Conservation (phyloP, 2,329 filamentous ascomycete genomes). For the Talaromyces piceae region DNA sequence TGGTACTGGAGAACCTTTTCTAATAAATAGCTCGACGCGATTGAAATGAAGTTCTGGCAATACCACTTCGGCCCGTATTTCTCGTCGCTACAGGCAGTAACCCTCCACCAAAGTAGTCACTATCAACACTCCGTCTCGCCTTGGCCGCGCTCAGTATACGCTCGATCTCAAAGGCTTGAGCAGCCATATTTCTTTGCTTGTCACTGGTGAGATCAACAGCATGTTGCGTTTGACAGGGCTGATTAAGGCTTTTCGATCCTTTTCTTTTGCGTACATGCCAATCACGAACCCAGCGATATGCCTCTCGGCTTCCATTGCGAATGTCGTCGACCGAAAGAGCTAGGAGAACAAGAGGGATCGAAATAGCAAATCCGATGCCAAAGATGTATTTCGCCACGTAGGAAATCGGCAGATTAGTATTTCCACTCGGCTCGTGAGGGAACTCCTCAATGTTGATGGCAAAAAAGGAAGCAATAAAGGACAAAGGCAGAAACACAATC, state of each 20-base stretch:
- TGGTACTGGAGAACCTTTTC: too few species aligned
- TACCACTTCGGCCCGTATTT: neutral
- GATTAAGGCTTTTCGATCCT: neutral
- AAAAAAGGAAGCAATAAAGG: constrained; percentile 51
- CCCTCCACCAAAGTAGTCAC: constrained; percentile 7
- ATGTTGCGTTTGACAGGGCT: neutral
- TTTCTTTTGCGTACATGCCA: constrained; percentile 13
- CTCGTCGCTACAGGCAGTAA: constrained; percentile 7
- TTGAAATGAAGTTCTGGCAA: constrained; percentile 4
- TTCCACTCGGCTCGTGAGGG: constrained; percentile 24
- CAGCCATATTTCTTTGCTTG: constrained; percentile 1
- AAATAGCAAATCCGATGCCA: constrained; percentile 48
- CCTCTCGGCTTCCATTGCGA: constrained; percentile 23
- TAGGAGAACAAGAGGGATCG: constrained; percentile 43
- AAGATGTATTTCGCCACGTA: constrained; percentile 52
- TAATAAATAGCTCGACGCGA: constrained; percentile 1
- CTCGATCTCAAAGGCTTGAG: constrained; percentile 6
- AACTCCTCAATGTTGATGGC: constrained; percentile 48
- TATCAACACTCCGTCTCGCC: neutral
- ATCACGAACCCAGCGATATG: constrained; percentile 15
- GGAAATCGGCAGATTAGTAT: constrained; percentile 34
- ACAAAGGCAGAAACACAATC: constrained; percentile 50
- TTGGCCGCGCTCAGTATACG: constrained; percentile 5
- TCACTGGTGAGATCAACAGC: neutral
- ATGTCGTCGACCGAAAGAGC: constrained; percentile 41